A percentile compares a stretch with the other conserved stretches of the same genome.
phyloP scores from a whole-genome alignment of 768 basidiomycete genomes.

The Gloeopeniophorella convolvens region DNA sequence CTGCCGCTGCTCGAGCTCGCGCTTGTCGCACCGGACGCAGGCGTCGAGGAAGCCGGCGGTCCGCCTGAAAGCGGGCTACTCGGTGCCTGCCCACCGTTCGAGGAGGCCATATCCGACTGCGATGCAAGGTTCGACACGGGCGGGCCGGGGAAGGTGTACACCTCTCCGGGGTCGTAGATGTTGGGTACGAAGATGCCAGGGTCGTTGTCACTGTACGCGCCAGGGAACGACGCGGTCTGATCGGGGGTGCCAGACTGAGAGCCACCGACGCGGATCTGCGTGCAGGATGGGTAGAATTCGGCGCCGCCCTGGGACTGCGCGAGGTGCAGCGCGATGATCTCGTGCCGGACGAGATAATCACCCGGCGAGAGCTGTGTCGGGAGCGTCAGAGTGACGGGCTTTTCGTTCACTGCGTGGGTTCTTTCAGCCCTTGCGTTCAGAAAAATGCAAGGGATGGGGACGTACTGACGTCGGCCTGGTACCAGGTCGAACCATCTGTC shows the following conservation, averaged over 20 bases:
- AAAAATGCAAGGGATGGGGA: not conserved
- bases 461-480: constrained; percentile 27
- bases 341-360: constrained; percentile 71
- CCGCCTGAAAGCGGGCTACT: too few species aligned
- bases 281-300: constrained; percentile 77
- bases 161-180: constrained; percentile 18
- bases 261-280: constrained; percentile 48
- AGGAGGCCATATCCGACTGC: not conserved
- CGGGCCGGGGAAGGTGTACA: constrained; percentile 15
- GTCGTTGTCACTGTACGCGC: constrained; percentile 64
- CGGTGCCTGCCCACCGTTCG: too few species aligned
- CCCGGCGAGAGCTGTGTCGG: constrained; percentile 51
- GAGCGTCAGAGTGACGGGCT: constrained; percentile 26
- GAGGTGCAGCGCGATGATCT: constrained; percentile 73
- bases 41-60: too few species aligned
- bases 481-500: constrained; percentile 25
- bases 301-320: constrained; percentile 52
- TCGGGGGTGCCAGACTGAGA: constrained; percentile 43
- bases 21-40: too few species aligned
- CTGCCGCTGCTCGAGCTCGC: not conserved
- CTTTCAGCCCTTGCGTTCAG: not conserved
- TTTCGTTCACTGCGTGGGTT: constrained; percentile 21
- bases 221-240: constrained; percentile 62
- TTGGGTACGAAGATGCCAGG: constrained; percentile 62
- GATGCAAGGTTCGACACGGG: constrained; percentile 20